Evolutionary conservation across 108 stramenopile species (phyloP), one percentile per base, ranked within the genome.

Genomic region (Cyclotella choctawhatcheeana): DNA sequence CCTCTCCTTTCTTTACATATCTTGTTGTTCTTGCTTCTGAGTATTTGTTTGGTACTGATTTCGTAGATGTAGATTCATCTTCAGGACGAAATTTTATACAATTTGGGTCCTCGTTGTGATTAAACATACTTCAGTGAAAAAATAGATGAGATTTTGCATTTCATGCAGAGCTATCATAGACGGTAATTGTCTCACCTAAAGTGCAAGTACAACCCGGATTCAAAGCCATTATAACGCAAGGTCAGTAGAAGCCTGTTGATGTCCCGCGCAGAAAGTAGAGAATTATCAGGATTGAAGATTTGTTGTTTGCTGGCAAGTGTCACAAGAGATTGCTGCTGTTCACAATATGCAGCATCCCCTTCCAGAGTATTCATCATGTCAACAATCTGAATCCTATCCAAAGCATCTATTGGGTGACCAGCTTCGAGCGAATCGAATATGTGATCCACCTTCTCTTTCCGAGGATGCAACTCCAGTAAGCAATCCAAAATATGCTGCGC

Each of bases 1-100:
- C 69, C 60, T 91, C 88, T 44, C 93, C 90, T 53, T 73, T 70
- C 17, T 60, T 63, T 13, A 94, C 87, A 48, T 30, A 32, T 45
- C 89, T 64, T 2, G 90, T 94, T 5, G 89, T 91, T 33, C 89
- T 84, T 8, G 91, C 88, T 81, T 94, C 93, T 5, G 93, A 94
- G 74, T 81, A 91, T 16, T 69, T 44, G 16, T 45, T 43, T 25
- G 26, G 53, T 47, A 37, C 12, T 33, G n/a, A n/a, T n/a, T n/a
- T n/a, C n/a, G 8, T 65, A 13, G 20, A 16, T 2, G 5, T 33
- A 45, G 29, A 74, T 47, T 37, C 66, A 48, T 24, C 44, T 32
- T 34, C 27, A 2, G 90, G 90, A 27, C 66, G 68, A 44, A 91
- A 87, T 56, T 94, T 94, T 51, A 89, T 81, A 55, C 93, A 91